phyloP scores from a whole-genome alignment of 1,139 yeast species.

The Pichia sp. region DNA sequence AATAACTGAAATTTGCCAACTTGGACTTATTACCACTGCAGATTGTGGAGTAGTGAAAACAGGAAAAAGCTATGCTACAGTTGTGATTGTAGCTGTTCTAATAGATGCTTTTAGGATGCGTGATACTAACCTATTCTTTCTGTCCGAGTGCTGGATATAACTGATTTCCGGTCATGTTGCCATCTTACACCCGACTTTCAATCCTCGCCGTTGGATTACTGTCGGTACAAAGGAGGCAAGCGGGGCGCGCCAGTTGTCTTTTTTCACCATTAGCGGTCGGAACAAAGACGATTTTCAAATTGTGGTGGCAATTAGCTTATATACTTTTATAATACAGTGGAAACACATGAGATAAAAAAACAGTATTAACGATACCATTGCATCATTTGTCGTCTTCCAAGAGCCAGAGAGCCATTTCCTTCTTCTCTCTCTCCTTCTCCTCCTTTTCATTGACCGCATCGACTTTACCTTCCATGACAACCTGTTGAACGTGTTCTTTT shows the following conservation, averaged over 20 bases:
- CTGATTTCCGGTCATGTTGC: not conserved
- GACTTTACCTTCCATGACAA: conserved; percentile 95
- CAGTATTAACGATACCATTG: not conserved
- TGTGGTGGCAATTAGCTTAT: not conserved
- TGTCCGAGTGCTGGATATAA: too few relatives aligned
- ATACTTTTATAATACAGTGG: not conserved
- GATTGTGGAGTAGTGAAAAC: not conserved
- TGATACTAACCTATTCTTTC: too few relatives aligned
- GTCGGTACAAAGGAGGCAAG: not conserved
- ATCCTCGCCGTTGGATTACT: not conserved
- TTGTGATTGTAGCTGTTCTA: not conserved
- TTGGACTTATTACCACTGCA: not conserved
- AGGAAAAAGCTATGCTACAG: not conserved
- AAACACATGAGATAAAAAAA: not conserved
- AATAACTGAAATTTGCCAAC: not conserved
- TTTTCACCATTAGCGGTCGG: not conserved
- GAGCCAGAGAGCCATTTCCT: conserved; percentile 71
- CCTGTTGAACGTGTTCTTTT: conserved; percentile 97
- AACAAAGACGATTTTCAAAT: too few relatives aligned
- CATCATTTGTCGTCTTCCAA: conserved; percentile 54
- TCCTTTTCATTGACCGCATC: conserved; percentile 25
- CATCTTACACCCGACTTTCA: not conserved
- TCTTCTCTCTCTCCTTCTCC: conserved; percentile 39
- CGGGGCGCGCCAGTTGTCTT: not conserved
- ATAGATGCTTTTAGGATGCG: not conserved